These are phyloP conservation scores for Samsoniella hepiali DNA, from an alignment of 2,329 filamentous ascomycete species.

Conservation along the genomic window DNA sequence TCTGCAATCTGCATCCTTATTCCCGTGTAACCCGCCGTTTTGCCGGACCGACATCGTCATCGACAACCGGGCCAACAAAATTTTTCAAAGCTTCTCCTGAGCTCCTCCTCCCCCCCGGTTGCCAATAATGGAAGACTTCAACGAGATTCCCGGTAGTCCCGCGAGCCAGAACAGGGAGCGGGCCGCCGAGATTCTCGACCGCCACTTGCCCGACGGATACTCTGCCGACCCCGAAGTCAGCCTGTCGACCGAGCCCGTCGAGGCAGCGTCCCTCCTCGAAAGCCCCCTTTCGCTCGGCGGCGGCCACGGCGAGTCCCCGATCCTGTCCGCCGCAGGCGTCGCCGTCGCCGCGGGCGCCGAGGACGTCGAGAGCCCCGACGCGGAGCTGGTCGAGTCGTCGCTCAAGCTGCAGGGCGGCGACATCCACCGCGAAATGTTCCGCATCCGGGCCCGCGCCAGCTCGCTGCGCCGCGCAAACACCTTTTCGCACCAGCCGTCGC, in stretches of 20 bases:
- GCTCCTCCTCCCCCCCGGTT: background rate
- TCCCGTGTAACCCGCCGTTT: background rate
- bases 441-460: conserved; percentile 57
- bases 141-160: conserved; percentile 27
- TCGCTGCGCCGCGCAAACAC: conserved; percentile 59
- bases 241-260: conserved; percentile 24
- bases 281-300: conserved; percentile 16
- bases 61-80: background rate
- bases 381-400: conserved; percentile 51
- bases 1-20: background rate
- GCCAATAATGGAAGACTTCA: conserved; percentile 29
- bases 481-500: conserved; percentile 55
- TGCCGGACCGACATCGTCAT: background rate
- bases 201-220: conserved; percentile 39
- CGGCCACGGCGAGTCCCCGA: conserved; percentile 17
- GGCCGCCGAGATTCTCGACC: conserved; percentile 37
- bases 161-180: conserved; percentile 30
- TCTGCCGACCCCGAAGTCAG: conserved; percentile 39
- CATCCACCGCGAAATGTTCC: conserved; percentile 75
- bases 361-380: conserved; percentile 37
- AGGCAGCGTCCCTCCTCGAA: conserved; percentile 16
- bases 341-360: conserved; percentile 23
- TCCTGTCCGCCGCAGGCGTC: conserved; percentile 18
- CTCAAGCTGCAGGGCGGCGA: conserved; percentile 72
- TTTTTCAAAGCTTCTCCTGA: background rate